Percentiles rank a stretch among this genome's conserved stretches.
phyloP scores from a whole-genome alignment of 495 filamentous ascomycete species.

The Lepidopterella palustris region DNA sequence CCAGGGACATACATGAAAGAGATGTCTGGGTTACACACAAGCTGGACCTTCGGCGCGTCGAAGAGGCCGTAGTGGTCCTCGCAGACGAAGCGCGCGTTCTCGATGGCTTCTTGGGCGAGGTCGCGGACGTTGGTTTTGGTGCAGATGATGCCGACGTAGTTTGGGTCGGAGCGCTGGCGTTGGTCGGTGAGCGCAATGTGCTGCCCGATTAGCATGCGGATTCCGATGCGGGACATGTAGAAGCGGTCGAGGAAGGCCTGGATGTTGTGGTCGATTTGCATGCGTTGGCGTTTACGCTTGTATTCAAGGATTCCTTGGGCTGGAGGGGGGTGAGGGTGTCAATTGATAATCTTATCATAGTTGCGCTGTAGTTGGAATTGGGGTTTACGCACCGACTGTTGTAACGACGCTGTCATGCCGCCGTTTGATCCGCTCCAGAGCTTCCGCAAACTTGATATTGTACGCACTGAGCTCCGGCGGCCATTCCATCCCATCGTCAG shows the following conservation, averaged over 20 bases:
- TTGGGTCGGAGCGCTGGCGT: constrained; percentile 74
- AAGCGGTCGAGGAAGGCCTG: constrained; percentile 96
- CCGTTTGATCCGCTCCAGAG: constrained; percentile 85
- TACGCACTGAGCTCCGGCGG: constrained; percentile 91
- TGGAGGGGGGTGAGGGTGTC: no score
- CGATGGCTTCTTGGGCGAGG: constrained; percentile 92
- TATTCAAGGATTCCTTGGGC: constrained; percentile 97
- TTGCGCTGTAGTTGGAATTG: background rate
- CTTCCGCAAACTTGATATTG: constrained; percentile 81
- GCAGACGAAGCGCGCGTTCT: constrained; percentile 96
- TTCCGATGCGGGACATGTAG: constrained; percentile 99
- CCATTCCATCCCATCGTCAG: constrained; percentile 85
- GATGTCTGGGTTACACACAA: constrained; percentile 86
- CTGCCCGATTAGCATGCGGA: constrained; percentile 97
- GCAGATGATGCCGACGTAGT: constrained; percentile 97
- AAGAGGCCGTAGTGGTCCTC: constrained; percentile 98
- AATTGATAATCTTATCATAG: background rate
- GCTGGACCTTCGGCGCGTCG: constrained; percentile 91
- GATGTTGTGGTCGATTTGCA: constrained; percentile 97
- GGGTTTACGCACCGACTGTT: constrained; percentile 46
- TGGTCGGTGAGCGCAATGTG: constrained; percentile 95
- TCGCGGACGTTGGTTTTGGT: constrained; percentile 97
- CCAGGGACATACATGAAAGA: constrained; percentile 99
- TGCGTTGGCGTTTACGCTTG: constrained; percentile 89
- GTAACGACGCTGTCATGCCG: constrained; percentile 96